Evolutionary conservation across 2,329 filamentous ascomycete genomes (phyloP).

Genomic region (Aspergillus versicolor): DNA sequence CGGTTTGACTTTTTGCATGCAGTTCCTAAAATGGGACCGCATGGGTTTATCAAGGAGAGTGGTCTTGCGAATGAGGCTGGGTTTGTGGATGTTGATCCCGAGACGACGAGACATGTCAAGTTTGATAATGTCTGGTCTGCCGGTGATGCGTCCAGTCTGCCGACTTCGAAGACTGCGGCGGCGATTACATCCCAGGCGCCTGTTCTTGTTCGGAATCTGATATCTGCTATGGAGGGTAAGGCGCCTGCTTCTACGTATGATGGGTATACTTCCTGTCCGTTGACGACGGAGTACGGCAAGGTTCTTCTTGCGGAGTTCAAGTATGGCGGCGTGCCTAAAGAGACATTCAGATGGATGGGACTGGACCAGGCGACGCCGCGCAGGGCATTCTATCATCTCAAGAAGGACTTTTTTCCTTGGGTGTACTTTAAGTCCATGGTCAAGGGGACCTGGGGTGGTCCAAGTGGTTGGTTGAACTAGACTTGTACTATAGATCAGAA

Average conservation of each 20-base stretch:
- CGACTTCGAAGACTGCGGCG: conserved; percentile 58
- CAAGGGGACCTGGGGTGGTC: conserved; percentile 62
- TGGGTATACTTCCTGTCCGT: conserved; percentile 58
- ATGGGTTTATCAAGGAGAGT: conserved; percentile 55
- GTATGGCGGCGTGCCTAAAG: conserved; percentile 62
- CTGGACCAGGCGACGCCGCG: conserved; percentile 59
- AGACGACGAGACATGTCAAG: conserved; percentile 54
- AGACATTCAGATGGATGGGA: conserved; percentile 59
- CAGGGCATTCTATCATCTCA: conserved; percentile 60
- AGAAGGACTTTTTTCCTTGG: conserved; percentile 69
- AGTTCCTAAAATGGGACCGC: conserved; percentile 60
- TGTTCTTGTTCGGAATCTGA: conserved; percentile 51
- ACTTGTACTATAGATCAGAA: too few relatives aligned
- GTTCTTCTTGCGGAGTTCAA: conserved; percentile 66
- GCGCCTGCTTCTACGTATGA: conserved; percentile 49
- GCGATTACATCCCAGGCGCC: conserved; percentile 55
- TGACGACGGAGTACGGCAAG: conserved; percentile 59
- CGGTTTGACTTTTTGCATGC: conserved; percentile 58
- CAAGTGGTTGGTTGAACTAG: conserved; percentile 49
- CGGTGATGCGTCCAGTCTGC: conserved; percentile 60
- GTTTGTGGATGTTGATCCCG: conserved; percentile 58
- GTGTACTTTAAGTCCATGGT: conserved; percentile 62
- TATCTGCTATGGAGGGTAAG: conserved; percentile 48
- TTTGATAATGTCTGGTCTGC: conserved; percentile 60
- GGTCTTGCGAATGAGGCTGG: conserved; percentile 56